Base-by-base conservation (phyloP, 2,329 filamentous ascomycete genomes). In the Elsinoe batatas region DNA sequence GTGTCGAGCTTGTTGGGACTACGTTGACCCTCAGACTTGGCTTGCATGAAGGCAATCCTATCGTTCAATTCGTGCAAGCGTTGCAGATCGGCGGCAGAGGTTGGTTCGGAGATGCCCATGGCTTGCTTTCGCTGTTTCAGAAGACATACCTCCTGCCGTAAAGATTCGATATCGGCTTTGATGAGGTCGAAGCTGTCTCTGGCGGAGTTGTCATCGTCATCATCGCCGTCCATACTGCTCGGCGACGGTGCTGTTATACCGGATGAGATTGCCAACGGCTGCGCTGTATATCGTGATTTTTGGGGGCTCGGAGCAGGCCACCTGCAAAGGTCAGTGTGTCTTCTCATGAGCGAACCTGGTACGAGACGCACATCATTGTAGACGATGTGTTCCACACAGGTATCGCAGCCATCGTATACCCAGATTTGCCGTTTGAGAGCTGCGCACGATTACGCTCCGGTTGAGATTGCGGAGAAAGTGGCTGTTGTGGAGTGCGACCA, bases 131-230 rank as follows among this genome's bases (percentile, higher is more conserved):
- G 6, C 6, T 38, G 32, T 8, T 46, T 44, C 18, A 62, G 54
- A 36, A 32, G 57, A 32, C 51, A 12, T 3, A 64, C 56, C 17
- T 62, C 58, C 11, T 56, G 53, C 33, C 62, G 63, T 56, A 64
- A 50, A 12, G 38, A 36, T 38, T 63, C 61, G 35, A 64, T 57
- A 33, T 62, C 62, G 11, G 59, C 58, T 36, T 62, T 59, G 44
- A 64, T 58, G 18, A 46, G 33, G 20, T 62, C 62, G 54, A 59
- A 61, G 30, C 61, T 58, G 36, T 50, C 57, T 12, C 33, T 35
- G 12, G 56, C 47, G 3, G 40, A 37, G 5, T 57, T 53, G 18
- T 54, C 50, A 6, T 54, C 50, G 35, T 35, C 18, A 13, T 50
- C 38, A 43, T 51, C 43, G 33, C 38, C 49, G 18, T 30, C 43